Conservation (phyloP, 345 rosid genomes). For the Anacardium occidentale region DNA sequence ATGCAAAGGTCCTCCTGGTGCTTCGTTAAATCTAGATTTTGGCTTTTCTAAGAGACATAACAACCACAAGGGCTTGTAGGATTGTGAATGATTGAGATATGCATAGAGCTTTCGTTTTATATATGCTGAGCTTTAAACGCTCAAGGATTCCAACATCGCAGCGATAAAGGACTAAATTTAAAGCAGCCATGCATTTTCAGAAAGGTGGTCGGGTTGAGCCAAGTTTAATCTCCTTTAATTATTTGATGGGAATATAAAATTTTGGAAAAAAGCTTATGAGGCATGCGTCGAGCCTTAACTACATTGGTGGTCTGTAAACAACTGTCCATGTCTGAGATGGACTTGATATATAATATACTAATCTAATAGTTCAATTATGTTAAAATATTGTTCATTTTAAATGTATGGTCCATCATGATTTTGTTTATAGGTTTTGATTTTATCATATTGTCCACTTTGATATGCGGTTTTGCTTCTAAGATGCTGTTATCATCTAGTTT, state of each 20-base stretch:
- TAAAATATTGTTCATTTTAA: too few relatives aligned
- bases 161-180: constrained; percentile 12
- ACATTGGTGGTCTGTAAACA: constrained; percentile 8
- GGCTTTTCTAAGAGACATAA: constrained; percentile 26
- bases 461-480: too few relatives aligned
- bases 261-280: not conserved
- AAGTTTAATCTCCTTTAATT: not conserved
- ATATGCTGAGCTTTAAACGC: constrained; percentile 4
- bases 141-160: constrained; percentile 18
- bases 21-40: constrained; percentile 16
- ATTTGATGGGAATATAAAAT: not conserved
- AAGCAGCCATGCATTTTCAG: constrained; percentile 9
- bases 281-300: constrained; percentile 8
- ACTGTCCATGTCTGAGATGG: too few relatives aligned
- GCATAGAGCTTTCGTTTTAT: constrained; percentile 13
- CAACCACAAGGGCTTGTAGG: constrained; percentile 40
- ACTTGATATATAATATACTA: too few relatives aligned
- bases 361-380: too few relatives aligned
- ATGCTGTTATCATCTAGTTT: too few relatives aligned
- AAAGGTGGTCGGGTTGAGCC: constrained; percentile 1
- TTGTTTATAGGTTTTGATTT: too few relatives aligned
- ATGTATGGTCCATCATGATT: too few relatives aligned
- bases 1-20: not conserved
- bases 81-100: constrained; percentile 14
- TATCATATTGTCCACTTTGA: too few relatives aligned